Percentiles rank a stretch among this genome's conserved stretches.
These are phyloP conservation scores for Solanum infundibuliforme DNA, from an alignment of 257 asterid species.

Conservation along the genomic window DNA sequence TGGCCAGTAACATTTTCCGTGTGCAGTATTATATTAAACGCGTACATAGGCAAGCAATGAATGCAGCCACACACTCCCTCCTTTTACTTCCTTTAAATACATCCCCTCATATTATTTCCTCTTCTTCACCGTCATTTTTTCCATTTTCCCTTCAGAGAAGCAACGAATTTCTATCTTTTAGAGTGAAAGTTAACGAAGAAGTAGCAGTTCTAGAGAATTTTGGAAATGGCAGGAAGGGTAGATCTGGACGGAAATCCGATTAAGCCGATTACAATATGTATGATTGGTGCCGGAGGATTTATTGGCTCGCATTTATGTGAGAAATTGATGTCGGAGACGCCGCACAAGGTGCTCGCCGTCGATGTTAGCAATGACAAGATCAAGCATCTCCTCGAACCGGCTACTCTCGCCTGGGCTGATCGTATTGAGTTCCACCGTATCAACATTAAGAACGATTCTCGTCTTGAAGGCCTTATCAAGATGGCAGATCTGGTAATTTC, in stretches of 20 bases:
- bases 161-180: background rate
- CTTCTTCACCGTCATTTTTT: background rate
- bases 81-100: slow-evolving; percentile 52
- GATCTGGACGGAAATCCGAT: slow-evolving; percentile 90
- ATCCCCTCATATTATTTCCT: background rate
- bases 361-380: slow-evolving; percentile 86
- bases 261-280: slow-evolving; percentile 69
- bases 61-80: slow-evolving; percentile 38
- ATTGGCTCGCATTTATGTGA: slow-evolving; percentile 94
- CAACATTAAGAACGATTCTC: slow-evolving; percentile 86
- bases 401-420: slow-evolving; percentile 37
- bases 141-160: background rate
- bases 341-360: slow-evolving; percentile 73
- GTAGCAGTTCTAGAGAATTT: background rate
- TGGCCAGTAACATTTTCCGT: background rate
- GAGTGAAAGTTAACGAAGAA: background rate
- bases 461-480: slow-evolving; percentile 93
- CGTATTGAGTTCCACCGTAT: slow-evolving; percentile 90
- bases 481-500: slow-evolving; percentile 85
- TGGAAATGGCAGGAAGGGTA: slow-evolving; percentile 62
- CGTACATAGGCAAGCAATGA: slow-evolving; percentile 10
- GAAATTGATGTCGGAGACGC: slow-evolving; percentile 71
- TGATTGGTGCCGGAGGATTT: slow-evolving; percentile 98
- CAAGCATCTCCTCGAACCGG: slow-evolving; percentile 74
- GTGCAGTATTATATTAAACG: background rate